phyloP scores from a whole-genome alignment of 352 stramenopile species.

The Plasmopara viticola region DNA sequence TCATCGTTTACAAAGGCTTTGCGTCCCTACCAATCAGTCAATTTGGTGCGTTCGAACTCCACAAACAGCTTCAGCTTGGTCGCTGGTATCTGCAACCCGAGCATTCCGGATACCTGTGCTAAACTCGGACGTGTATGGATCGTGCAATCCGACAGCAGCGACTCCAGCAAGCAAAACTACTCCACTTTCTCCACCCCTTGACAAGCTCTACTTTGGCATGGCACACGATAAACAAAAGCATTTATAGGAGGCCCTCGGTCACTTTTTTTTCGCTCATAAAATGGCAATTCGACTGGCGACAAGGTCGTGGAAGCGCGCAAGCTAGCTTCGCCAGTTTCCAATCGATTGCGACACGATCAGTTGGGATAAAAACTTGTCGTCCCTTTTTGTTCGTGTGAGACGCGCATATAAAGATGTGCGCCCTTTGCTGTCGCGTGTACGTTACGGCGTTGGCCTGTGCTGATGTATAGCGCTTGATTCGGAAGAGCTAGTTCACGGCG shows the following conservation, averaged over 20 bases:
- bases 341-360: conserved; percentile 68
- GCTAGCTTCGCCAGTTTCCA: conserved; percentile 60
- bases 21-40: conserved; percentile 14
- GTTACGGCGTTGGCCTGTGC: conserved; percentile 53
- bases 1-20: conserved; percentile 34
- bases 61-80: conserved; percentile 2
- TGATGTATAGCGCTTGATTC: conserved; percentile 45
- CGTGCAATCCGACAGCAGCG: conserved; percentile 13
- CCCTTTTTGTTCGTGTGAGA: conserved; percentile 81
- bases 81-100: background rate
- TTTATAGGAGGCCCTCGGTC: conserved; percentile 50
- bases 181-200: conserved; percentile 33
- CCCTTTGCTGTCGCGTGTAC: conserved; percentile 72
- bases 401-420: conserved; percentile 69
- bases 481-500: background rate
- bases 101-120: background rate
- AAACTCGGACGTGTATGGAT: conserved; percentile 24
- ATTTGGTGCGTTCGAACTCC: background rate
- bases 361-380: conserved; percentile 73
- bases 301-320: conserved; percentile 65
- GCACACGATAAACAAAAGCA: conserved; percentile 64
- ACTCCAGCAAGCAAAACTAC: conserved; percentile 8
- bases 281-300: conserved; percentile 38
- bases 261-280: conserved; percentile 61
- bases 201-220: conserved; percentile 74